phyloP scores from a whole-genome alignment of 1,284 basidiomycete species.

The Cryptococcus sp. region DNA sequence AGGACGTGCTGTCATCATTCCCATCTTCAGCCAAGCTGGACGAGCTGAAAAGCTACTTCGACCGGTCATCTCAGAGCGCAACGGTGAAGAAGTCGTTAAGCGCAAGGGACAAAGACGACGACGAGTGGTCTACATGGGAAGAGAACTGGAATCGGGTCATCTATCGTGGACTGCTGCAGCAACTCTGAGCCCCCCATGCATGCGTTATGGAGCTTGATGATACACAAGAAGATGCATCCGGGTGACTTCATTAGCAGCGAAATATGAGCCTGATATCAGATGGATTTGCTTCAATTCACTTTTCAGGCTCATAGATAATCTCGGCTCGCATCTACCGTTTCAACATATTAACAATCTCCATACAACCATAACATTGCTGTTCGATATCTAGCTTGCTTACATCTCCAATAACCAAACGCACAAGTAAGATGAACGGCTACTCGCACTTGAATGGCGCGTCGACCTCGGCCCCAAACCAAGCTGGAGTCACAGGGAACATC shows the following conservation, averaged over 20 bases:
- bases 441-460: constrained; percentile 21
- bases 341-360: background rate
- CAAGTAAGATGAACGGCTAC: constrained; percentile 27
- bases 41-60: constrained; percentile 17
- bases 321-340: background rate
- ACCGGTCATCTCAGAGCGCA: constrained; percentile 10
- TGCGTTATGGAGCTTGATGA: background rate
- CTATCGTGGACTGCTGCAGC: constrained; percentile 22
- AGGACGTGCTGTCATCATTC: constrained; percentile 15
- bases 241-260: background rate
- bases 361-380: no score
- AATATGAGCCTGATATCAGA: background rate
- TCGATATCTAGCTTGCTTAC: no score
- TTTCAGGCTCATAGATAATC: background rate
- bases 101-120: constrained; percentile 29
- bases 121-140: constrained; percentile 73
- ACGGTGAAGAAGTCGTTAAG: constrained; percentile 14
- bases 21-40: constrained; percentile 9
- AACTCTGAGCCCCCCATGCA: background rate
- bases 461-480: constrained; percentile 3
- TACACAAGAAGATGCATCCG: constrained; percentile 2
- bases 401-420: no score
- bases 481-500: constrained; percentile 11
- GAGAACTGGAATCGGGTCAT: constrained; percentile 77
- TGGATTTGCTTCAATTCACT: background rate